Conservation (phyloP, 768 basidiomycete genomes). For the Panaeolus papilionaceus region DNA sequence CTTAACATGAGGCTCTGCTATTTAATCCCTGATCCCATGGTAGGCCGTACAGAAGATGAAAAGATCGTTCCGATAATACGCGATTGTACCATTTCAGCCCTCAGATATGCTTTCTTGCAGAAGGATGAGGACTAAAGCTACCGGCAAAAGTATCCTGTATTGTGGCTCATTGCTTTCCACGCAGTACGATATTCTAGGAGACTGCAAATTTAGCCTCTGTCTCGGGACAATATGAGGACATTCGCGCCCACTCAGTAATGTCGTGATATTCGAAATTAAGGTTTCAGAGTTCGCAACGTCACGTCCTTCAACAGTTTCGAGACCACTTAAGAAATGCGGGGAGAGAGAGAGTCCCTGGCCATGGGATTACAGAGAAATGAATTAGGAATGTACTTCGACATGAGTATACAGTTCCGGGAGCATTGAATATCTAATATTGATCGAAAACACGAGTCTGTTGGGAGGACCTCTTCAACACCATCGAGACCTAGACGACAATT, state of each 20-base stretch:
- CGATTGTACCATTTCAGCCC: not conserved
- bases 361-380: constrained; percentile 4
- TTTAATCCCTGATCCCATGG: constrained; percentile 1
- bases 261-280: constrained; percentile 8
- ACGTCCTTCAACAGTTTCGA: constrained; percentile 2
- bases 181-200: not conserved
- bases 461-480: not conserved
- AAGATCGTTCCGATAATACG: not conserved
- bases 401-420: not conserved
- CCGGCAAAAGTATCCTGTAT: constrained; percentile 5
- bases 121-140: not conserved
- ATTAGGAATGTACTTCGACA: not conserved
- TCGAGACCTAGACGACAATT: not conserved
- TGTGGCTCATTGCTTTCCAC: not conserved
- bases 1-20: not conserved
- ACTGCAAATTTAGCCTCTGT: not conserved
- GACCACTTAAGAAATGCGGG: not conserved
- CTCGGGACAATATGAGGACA: not conserved
- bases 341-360: not conserved
- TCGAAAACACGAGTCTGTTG: constrained; percentile 13
- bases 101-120: constrained; percentile 7
- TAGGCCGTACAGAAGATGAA: not conserved
- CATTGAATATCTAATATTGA: constrained; percentile 2
- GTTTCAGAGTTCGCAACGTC: constrained; percentile 11
- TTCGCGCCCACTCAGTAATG: constrained; percentile 1